phyloP scores from a whole-genome alignment of 2,329 filamentous ascomycete genomes.

The Colletotrichum australisinense region DNA sequence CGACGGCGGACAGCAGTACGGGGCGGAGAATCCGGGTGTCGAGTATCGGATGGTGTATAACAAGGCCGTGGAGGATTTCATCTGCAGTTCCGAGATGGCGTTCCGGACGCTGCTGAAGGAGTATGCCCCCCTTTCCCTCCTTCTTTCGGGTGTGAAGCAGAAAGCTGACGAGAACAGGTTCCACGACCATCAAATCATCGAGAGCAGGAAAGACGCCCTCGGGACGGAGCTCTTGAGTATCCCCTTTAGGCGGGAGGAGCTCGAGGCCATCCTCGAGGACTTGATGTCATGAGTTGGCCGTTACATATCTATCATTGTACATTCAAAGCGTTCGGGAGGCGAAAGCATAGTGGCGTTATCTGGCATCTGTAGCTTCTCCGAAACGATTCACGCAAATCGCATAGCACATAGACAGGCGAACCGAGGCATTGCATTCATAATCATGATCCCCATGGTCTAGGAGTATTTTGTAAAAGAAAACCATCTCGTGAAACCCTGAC shows the following conservation, averaged over 20 bases:
- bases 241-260: conserved; percentile 87
- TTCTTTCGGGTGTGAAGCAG: not conserved
- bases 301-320: not conserved
- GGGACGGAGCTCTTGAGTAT: conserved; percentile 89
- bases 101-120: conserved; percentile 96
- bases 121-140: conserved; percentile 54
- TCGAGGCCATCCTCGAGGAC: conserved; percentile 91
- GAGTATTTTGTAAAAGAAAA: conserved; percentile 18
- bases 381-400: not conserved
- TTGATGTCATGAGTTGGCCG: conserved; percentile 48
- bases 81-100: conserved; percentile 95
- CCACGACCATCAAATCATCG: conserved; percentile 97
- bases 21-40: conserved; percentile 73
- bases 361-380: no score
- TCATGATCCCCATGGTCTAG: conserved; percentile 20
- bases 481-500: not conserved
- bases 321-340: not conserved
- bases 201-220: conserved; percentile 84
- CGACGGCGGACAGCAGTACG: conserved; percentile 55
- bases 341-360: not conserved
- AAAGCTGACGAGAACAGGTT: conserved; percentile 65
- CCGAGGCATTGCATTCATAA: conserved; percentile 21
- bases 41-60: conserved; percentile 94
- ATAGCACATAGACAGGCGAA: not conserved
- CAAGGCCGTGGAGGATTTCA: conserved; percentile 96